phyloP scores from a whole-genome alignment of 805 yeast genomes.

The Candida bentonensis region DNA sequence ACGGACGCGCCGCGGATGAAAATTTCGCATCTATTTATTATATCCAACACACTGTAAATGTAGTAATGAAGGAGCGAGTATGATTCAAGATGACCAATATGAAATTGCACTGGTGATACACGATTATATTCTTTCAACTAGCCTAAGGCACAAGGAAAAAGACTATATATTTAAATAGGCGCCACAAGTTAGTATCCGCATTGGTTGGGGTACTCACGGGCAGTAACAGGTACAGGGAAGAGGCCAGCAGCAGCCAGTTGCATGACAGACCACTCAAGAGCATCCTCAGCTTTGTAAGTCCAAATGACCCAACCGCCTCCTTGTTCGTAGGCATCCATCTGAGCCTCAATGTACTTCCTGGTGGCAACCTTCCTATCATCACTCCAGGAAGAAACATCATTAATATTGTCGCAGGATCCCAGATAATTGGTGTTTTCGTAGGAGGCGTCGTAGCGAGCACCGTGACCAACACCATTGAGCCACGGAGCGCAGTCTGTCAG shows the following conservation, averaged over 20 bases:
- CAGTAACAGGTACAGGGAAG: conserved; percentile 69
- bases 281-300: conserved; percentile 80
- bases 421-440: conserved; percentile 30
- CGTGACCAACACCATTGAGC: conserved; percentile 77
- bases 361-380: conserved; percentile 38
- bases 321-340: conserved; percentile 68
- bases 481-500: conserved; percentile 81
- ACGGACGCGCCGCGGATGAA: conserved; percentile 7
- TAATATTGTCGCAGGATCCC: conserved; percentile 49
- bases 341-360: conserved; percentile 74
- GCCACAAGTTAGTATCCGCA: conserved; percentile 26
- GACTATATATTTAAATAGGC: not conserved
- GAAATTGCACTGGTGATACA: no score
- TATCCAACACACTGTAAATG: not conserved
- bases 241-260: conserved; percentile 41
- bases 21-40: not conserved
- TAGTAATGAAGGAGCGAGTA: no score
- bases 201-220: conserved; percentile 57
- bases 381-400: conserved; percentile 43
- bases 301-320: conserved; percentile 81
- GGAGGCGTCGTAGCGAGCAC: conserved; percentile 67
- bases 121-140: no score
- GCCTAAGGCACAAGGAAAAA: no score
- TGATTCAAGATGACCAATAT: no score
- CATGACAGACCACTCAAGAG: conserved; percentile 77